These are phyloP conservation scores for Uronychia setigera DNA, from an alignment of 73 alveolate genomes.

Conservation along the genomic window DNA sequence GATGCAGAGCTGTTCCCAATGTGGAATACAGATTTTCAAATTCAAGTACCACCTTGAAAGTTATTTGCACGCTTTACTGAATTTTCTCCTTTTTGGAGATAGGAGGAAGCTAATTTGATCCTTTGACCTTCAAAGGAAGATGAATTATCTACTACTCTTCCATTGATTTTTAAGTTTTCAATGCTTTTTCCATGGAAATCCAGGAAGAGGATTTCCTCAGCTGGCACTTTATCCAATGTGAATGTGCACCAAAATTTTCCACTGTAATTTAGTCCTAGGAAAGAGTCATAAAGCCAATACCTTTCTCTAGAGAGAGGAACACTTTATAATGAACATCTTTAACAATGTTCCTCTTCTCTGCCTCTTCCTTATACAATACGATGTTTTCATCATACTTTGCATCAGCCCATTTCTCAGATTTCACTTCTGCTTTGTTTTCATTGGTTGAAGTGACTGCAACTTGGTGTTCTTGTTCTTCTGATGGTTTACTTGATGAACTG, in stretches of 20 bases:
- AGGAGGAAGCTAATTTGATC: conserved; percentile 28
- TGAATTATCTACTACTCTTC: conserved; percentile 34
- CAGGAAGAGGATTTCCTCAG: conserved; percentile 2
- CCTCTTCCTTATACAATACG: conserved; percentile 19
- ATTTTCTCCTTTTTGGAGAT: conserved; percentile 54
- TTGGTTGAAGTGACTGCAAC: no score
- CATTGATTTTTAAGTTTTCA: conserved; percentile 58
- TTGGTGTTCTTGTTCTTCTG: no score
- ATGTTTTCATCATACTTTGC: conserved; percentile 40
- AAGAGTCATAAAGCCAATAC: not conserved
- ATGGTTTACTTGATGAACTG: no score
- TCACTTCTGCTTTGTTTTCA: not conserved
- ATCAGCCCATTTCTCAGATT: conserved; percentile 9
- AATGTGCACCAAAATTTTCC: not conserved
- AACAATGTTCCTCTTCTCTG: conserved; percentile 21
- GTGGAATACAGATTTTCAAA: conserved; percentile 81
- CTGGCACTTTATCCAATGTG: not conserved
- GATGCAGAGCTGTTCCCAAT: conserved; percentile 92
- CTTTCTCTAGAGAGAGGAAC: conserved; percentile 39
- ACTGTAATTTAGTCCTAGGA: not conserved
- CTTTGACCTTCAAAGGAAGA: conserved; percentile 60
- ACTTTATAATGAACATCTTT: conserved; percentile 23
- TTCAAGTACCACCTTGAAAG: conserved; percentile 52
- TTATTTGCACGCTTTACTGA: no score
- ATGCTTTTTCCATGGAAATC: conserved; percentile 30